These are phyloP conservation scores for Cutaneotrichosporon arboriforme DNA, from an alignment of 1,284 basidiomycete species.

Conservation along the genomic window DNA sequence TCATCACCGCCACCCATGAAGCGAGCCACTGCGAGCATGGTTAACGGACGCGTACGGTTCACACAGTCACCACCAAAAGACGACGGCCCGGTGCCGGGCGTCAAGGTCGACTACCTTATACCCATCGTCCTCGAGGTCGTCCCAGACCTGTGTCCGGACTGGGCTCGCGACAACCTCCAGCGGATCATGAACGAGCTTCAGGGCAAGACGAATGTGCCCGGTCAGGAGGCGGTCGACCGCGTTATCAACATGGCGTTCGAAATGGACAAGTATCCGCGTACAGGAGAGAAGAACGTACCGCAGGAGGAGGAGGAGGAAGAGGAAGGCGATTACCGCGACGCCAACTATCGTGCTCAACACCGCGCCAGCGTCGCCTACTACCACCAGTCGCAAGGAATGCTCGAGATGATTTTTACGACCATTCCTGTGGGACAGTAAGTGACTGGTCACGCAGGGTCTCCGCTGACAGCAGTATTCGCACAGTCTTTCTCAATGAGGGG, in stretches of 20 bases:
- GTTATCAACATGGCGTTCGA: conserved; percentile 30
- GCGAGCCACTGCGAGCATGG: neutral
- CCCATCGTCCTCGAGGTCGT: conserved; percentile 35
- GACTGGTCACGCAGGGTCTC: no score
- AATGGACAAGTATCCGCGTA: conserved; percentile 32
- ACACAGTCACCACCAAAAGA: neutral
- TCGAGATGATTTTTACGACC: conserved; percentile 4
- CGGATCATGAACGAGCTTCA: conserved; percentile 9
- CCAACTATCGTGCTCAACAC: conserved; percentile 16
- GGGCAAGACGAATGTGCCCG: conserved; percentile 7
- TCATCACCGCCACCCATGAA: neutral
- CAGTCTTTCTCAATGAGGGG: conserved; percentile 2
- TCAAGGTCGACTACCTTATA: conserved; percentile 21
- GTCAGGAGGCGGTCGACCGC: conserved; percentile 13
- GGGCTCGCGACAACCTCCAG: conserved; percentile 15
- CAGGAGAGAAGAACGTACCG: conserved; percentile 7
- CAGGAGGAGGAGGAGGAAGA: conserved; percentile 6
- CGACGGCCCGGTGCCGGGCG: no score
- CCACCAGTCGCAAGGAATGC: neutral
- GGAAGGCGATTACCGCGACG: conserved; percentile 15
- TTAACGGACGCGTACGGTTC: neutral
- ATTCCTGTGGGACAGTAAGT: conserved; percentile 22
- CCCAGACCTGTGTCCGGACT: conserved; percentile 33
- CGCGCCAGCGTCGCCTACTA: conserved; percentile 1
- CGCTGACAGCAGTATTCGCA: conserved; percentile 24